Base-by-base conservation (phyloP, 805 yeast species). In the Saccharomycopsis sp. region DNA sequence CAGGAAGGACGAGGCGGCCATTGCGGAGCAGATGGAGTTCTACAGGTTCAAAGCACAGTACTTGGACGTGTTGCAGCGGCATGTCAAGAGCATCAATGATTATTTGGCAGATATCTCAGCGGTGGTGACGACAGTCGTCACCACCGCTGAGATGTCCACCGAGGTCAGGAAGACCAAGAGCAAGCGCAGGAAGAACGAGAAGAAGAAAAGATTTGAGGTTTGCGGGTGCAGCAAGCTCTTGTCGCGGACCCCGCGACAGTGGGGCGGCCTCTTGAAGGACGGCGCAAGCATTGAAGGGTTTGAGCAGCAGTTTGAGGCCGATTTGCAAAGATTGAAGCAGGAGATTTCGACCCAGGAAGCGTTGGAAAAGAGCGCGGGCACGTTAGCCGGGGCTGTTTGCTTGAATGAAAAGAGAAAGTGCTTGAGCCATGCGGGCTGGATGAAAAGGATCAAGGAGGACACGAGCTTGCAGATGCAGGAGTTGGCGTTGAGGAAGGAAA, bases 381-480 rank as follows among this genome's bases (percentile, higher is more conserved):
- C 5, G 4, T 15, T 25, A n/a, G 30, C 13, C 12, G 27, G 31
- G 9, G 38, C 31, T n/a, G 37, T 71, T 1, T 78, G 85, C 50
- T 52, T 75, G 5, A 54, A 61, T 7, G 83, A 77, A 36, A 69
- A 69, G 45, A 63, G 68, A 40, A 76, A 73, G 49, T 78, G 86
- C 53, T 53, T 53, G 3, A 67, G 70, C 35, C 86, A 78, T 48
- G 63, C 59, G 36, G 70, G 73, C 1, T 72, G 78, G 77, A 59
- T 60, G 54, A 60, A 57, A 39, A 41, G 48, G 23, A 30, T 47
- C 22, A 21, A 20, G 9, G 48, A 47, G 7, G 48, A 47, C 16
- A 16, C 36, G 5, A 19, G 15, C n/a, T 16, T 45, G 15, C 20
- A 37, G 10, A 10, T 42, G 23, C 21, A 34, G 4, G 40, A 41